Conservation (phyloP, 2,329 filamentous ascomycete genomes). For the Pezicula neosporulosa region DNA sequence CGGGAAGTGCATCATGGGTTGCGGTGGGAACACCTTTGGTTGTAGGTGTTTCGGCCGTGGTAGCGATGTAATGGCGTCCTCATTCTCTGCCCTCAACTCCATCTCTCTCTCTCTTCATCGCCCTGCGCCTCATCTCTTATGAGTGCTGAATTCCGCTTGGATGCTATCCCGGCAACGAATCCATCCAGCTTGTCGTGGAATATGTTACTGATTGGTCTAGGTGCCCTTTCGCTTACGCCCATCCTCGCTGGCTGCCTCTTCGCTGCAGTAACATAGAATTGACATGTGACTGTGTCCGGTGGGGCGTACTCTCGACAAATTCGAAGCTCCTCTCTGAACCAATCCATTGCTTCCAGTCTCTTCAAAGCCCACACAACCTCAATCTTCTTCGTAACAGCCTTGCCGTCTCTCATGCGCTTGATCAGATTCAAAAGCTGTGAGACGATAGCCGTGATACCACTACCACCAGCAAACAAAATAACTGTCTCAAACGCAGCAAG, state of each 20-base stretch:
- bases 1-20: constrained; percentile 20
- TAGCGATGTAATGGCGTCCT: constrained; percentile 80
- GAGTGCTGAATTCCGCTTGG: constrained; percentile 79
- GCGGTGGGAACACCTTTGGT: constrained; percentile 38
- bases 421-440: constrained; percentile 91
- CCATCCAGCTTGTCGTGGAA: constrained; percentile 87
- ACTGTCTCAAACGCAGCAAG: constrained; percentile 92
- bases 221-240: constrained; percentile 38
- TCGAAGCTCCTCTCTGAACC: constrained; percentile 92
- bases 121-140: constrained; percentile 80
- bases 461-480: constrained; percentile 89
- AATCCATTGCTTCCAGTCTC: constrained; percentile 89
- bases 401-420: constrained; percentile 92
- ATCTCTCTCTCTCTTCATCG: constrained; percentile 73
- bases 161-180: constrained; percentile 81
- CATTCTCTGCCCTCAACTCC: constrained; percentile 75
- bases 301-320: constrained; percentile 90
- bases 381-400: constrained; percentile 86
- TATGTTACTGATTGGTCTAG: constrained; percentile 66
- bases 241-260: constrained; percentile 37
- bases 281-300: constrained; percentile 83
- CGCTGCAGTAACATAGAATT: constrained; percentile 88
- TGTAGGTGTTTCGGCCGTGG: constrained; percentile 66
- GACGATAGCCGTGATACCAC: constrained; percentile 89
- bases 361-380: constrained; percentile 94